Evolutionary conservation across 2,329 filamentous ascomycete genomes (phyloP), one percentile per base, ranked within the genome.

Genomic region (Aureobasidium leucospermi): DNA sequence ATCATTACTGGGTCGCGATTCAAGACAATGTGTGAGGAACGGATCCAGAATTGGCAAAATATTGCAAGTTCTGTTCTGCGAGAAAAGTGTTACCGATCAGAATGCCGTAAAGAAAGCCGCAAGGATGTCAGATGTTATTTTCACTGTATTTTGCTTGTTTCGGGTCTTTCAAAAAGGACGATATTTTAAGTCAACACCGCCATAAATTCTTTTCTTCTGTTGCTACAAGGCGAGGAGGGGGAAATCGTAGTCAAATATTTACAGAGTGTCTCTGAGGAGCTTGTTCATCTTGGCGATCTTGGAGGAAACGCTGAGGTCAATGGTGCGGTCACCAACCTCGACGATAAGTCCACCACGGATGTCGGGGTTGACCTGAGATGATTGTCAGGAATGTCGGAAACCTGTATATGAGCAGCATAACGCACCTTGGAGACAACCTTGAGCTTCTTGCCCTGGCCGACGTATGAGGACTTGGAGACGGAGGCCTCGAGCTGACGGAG

Each of bases 201-300:
- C 31, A 41, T 58, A 58, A 39, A 58, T 58, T 58, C 55, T 58
- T 58, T 43, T 58, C 48, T 58, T 58, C 55, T 58, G 55, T 58
- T 58, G 55, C 55, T 58, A 58, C 55, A 58, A 48, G 43, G 43
- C 42, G 55, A 52, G 58, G 31, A 43, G 56, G 45, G 42, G 55
- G 32, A 48, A 48, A 32, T 48, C 43, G 59, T 47, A 49, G 55
- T 47, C 43, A 31, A 58, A 71, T 75, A 77, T 91, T 89, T 96
- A 99, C 89, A 99, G 82, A 77, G 88, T 84, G 79, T 99, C 94
- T 69, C 84, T 92, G 74, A 99, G 88, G 75, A 96, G 87, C 88
- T 97, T 99, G 90, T 99, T 99, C 85, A 99, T 90, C 86, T 91
- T 96, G 76, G 89, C 84, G 78, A 99, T 88, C 84, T 93, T 95